Evolutionary conservation across 2,329 filamentous ascomycete species (phyloP), one percentile per base, ranked within the genome.

Genomic region (Epichloe sibirici): DNA sequence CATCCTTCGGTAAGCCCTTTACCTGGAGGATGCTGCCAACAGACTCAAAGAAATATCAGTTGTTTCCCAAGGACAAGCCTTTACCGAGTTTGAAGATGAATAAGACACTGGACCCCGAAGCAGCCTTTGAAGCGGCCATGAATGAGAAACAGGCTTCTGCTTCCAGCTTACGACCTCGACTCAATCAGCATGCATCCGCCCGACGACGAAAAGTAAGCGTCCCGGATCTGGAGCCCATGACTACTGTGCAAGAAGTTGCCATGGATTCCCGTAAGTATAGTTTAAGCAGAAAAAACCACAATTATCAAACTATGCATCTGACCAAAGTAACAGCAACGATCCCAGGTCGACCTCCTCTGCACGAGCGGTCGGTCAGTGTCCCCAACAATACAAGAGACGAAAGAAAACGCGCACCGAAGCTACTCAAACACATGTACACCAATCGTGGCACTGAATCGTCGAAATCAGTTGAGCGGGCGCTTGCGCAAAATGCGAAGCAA

Each of bases 201-300:
- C 72, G 81, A 56, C 74, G 82, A 59, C 76, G 81, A 57, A 86
- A 86, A 62, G 70, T 79, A 58, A 84, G 78, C 65, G 76, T 83
- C 13, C 77, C 80, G 9, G 83, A 86, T 56, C 65, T 84, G 48
- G 82, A 79, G 2, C 80, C 79, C 37, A 83, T 85, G 81, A 83
- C 81, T 5, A 85, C 82, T 1, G 82, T 85, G 13, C 81, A 85
- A 57, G 82, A 85, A 62, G 67, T 76, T 48, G 66, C 79, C 49
- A 85, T 86, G 81, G 83, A 86, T 66, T 86, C 83, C 60, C 83
- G 83, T 86, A 72, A 71, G 82, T 72, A 49, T 9, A 38, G 28
- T 45, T 40, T 28, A 40, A 23, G 17, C 17, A 23, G 15, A 31
- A 12, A 9, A 25, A 11, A 39, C 9, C 28, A 48, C 21, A 5